Evolutionary conservation across 805 yeast genomes (phyloP), one percentile per base, ranked within the genome.

Genomic region (Candida quercuum): DNA sequence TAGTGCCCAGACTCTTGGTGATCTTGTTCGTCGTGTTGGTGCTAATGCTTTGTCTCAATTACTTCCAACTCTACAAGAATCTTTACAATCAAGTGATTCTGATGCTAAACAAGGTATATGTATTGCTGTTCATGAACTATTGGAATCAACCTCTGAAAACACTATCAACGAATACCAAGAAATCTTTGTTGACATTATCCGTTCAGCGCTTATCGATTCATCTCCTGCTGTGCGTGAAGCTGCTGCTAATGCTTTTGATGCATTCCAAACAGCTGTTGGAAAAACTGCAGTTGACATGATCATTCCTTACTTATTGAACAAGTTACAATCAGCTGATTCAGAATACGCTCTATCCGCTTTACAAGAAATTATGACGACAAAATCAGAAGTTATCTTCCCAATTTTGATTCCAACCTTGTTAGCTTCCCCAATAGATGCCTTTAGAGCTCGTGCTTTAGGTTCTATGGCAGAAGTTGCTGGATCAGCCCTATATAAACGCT

Each of bases 41-140:
- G 78, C 86, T 21, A 81, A 81, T 50, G 94, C 96, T 0, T 71
- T 93, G 45, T 68, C 86, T 3, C 87, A 85, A 56, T 65, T 93
- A 44, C 67, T 93, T 42, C 99, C 99, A 30, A 83, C 94, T 5
- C 67, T 91, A 50, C 83, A 86, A 48, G 74, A 72, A 28, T 73
- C 86, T 1, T 64, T 84, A 45, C 57, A 67, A 37, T 56, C 74
- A 22, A 63, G 72, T 38, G 93, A 84, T 51, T 66, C 85, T n/a
- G 93, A 82, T 56, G 82, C 95, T 26, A 86, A 85, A 57, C 95
- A 89, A 66, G 99, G 99, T 69, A 86, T 93, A 36, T 93, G 99
- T 69, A 78, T 91, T 58, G 99, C 99, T 8, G 68, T 88, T 34
- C 75, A 79, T 31, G 98, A 89, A 58, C 76, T 93, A 44, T 78